Conservation (phyloP, 2,329 filamentous ascomycete genomes). For the Kalmusia sp. region DNA sequence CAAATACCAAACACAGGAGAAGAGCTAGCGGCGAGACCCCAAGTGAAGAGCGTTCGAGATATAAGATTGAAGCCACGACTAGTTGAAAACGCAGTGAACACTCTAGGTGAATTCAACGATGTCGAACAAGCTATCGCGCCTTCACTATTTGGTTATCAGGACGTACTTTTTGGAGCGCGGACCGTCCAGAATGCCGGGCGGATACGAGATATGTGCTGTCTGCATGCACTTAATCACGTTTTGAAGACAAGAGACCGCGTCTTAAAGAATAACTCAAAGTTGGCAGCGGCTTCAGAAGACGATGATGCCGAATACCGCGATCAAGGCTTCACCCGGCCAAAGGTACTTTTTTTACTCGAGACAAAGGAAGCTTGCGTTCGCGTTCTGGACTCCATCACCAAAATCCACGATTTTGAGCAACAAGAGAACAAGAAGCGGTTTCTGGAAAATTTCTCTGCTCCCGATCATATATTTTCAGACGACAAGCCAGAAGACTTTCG, state of each 20-base stretch:
- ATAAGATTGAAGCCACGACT: constrained; percentile 43
- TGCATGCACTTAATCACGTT: constrained; percentile 91
- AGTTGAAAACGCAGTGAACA: constrained; percentile 34
- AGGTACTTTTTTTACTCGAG: constrained; percentile 87
- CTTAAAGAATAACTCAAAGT: constrained; percentile 86
- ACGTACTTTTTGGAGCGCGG: constrained; percentile 78
- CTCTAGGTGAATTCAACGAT: constrained; percentile 61
- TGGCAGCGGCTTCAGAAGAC: constrained; percentile 70
- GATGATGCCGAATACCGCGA: constrained; percentile 78
- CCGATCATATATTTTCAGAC: constrained; percentile 71
- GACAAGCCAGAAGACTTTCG: constrained; percentile 86
- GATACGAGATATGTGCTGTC: constrained; percentile 74
- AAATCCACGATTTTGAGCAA: constrained; percentile 81
- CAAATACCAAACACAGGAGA: constrained; percentile 32
- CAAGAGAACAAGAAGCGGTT: constrained; percentile 96
- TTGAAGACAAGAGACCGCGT: constrained; percentile 92
- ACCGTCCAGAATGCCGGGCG: constrained; percentile 71
- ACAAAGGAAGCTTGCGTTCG: constrained; percentile 86
- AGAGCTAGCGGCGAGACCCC: constrained; percentile 23
- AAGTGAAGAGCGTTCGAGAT: constrained; percentile 32
- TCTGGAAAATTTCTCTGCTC: constrained; percentile 78
- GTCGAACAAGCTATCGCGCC: constrained; percentile 72
- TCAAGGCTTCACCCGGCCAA: constrained; percentile 94
- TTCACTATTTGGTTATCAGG: constrained; percentile 81
- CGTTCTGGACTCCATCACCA: constrained; percentile 77